Evolutionary conservation across 441 rosid genomes (phyloP).

Genomic region (Syzygium malaccense): DNA sequence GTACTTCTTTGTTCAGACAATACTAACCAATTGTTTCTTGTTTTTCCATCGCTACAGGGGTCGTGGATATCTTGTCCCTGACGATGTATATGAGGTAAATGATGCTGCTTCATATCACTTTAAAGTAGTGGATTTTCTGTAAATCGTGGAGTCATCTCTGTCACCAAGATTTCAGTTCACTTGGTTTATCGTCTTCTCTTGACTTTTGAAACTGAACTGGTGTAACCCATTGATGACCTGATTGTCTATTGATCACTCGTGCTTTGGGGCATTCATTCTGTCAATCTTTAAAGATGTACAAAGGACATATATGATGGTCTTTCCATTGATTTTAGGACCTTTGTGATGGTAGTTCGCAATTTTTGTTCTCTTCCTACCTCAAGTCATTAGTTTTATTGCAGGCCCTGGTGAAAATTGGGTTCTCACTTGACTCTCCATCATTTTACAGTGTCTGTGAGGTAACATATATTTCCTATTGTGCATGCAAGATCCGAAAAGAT

Average conservation of each 20-base stretch:
- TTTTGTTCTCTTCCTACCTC: background rate
- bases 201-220: background rate
- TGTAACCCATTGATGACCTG: background rate
- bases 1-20: background rate
- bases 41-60: constrained; percentile 26
- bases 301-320: background rate
- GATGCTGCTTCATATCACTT: background rate
- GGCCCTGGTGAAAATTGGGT: constrained; percentile 61
- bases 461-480: background rate
- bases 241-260: background rate
- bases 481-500: background rate
- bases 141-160: background rate
- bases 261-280: background rate
- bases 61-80: constrained; percentile 45
- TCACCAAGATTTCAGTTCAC: background rate
- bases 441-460: constrained; percentile 67
- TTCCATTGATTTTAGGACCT: background rate
- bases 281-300: background rate
- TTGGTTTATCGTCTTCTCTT: background rate
- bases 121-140: background rate
- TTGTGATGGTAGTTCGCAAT: background rate
- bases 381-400: constrained; percentile 14
- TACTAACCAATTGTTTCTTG: background rate
- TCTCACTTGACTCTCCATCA: constrained; percentile 54
- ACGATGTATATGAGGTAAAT: constrained; percentile 44